Conservation (phyloP, 2,329 filamentous ascomycete genomes). For the Exophiala aquamarina region DNA sequence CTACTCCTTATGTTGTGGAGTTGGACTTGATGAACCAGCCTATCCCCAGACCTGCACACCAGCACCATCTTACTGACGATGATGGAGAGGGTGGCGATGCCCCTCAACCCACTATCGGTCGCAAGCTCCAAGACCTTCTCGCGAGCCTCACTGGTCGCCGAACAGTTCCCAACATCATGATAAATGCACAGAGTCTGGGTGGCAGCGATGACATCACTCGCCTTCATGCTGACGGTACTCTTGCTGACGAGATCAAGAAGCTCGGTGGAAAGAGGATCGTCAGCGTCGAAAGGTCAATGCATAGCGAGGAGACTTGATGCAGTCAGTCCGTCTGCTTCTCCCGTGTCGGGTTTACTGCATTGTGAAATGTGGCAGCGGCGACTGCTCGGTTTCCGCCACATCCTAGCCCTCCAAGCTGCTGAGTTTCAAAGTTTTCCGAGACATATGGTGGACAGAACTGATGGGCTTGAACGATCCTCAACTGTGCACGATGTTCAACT, state of each 20-base stretch:
- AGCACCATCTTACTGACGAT: constrained; percentile 7
- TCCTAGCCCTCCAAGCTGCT: too few relatives aligned
- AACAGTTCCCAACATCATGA: constrained; percentile 89
- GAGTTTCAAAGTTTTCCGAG: too few relatives aligned
- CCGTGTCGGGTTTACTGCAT: too few relatives aligned
- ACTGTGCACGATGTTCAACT: too few relatives aligned
- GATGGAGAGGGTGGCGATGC: constrained; percentile 15
- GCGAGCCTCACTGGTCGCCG: constrained; percentile 71
- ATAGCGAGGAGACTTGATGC: too few relatives aligned
- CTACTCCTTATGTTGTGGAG: constrained; percentile 83
- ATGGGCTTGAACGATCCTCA: too few relatives aligned
- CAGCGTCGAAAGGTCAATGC: constrained; percentile 17
- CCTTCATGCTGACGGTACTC: constrained; percentile 64
- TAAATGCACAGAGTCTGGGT: constrained; percentile 85
- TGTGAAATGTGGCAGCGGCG: too few relatives aligned
- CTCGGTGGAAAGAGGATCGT: constrained; percentile 68
- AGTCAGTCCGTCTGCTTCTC: too few relatives aligned
- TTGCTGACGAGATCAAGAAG: constrained; percentile 70
- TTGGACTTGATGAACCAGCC: constrained; percentile 67
- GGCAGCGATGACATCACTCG: constrained; percentile 82
- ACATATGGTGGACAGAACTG: too few relatives aligned
- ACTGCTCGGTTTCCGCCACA: too few relatives aligned
- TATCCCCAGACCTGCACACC: constrained; percentile 12
- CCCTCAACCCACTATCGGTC: constrained; percentile 58
- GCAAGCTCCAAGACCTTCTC: constrained; percentile 69